Evolutionary conservation across 2,329 filamentous ascomycete genomes (phyloP), one percentile per base, ranked within the genome.

Genomic region (Cryphonectria nitschkei): DNA sequence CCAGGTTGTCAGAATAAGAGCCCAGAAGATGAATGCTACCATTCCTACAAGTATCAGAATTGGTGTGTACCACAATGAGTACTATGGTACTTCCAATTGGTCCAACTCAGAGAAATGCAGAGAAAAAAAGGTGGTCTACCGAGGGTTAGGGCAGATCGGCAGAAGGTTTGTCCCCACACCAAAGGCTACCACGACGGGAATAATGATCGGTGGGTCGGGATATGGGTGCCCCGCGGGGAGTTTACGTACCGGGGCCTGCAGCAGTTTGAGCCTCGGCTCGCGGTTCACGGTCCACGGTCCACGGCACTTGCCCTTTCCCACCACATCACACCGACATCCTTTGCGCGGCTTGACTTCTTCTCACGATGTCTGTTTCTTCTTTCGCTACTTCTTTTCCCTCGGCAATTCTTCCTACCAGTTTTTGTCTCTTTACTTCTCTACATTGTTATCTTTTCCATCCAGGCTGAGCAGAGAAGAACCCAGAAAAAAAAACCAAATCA

Each of bases 191-290:
- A 8, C 58, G 3, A 11, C 32, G 26, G 56, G 26, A 43, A 16
- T 13, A 19, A 9, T 6, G 14, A 34, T 61, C 34, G 58, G 58
- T 61, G 58, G 58, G 32, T 61, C 58, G 58, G 58, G 19, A 9
- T 39, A 39, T 34, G 14, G 19, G 16, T 3, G 14, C 61, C 61
- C 61, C 61, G 61, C 61, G 61, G 39, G 61, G 61, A 46, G 61
- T 64, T 46, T 64, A 46, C 37, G 37, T 39, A 39, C 37, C 37
- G 61, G 9, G 19, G 3, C 11, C 29, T 32, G 54, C 54, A 58
- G 54, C 26, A 41, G 22, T 41, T 61, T 68, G 58, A 68, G 50
- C 67, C 67, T 68, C 67, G 67, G 67, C 43, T 41, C 63, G 32
- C 41, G 41, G 63, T 19, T 43, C 63, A 22, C 63, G 63, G 63